Conservation (phyloP, 2,329 filamentous ascomycete genomes). For the Nothophoma quercina region DNA sequence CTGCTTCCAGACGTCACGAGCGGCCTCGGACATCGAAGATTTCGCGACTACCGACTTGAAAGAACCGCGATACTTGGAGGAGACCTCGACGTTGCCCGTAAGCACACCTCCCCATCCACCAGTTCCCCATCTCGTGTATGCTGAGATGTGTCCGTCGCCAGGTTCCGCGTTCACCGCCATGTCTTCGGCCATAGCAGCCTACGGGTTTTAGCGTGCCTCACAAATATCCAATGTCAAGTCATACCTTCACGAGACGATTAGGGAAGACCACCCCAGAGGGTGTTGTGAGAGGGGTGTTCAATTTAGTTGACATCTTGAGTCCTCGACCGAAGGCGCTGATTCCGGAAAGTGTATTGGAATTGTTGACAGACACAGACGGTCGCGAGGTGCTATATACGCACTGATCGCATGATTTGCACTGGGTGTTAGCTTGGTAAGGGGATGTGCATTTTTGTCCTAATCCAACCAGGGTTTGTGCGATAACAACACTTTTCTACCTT, state of each 20-base stretch:
- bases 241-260: constrained; percentile 52
- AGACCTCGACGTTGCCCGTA: constrained; percentile 67
- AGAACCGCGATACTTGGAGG: constrained; percentile 62
- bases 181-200: constrained; percentile 41
- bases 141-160: constrained; percentile 55
- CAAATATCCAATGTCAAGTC: too few relatives aligned
- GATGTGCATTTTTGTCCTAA: neutral
- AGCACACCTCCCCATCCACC: constrained; percentile 35
- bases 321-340: neutral
- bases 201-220: too few relatives aligned
- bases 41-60: constrained; percentile 15
- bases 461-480: neutral
- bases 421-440: neutral
- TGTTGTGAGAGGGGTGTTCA: constrained; percentile 13
- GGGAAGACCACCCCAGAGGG: constrained; percentile 42
- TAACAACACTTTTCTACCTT: neutral
- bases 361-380: neutral
- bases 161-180: constrained; percentile 29
- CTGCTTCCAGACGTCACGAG: constrained; percentile 22
- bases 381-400: neutral
- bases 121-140: constrained; percentile 59
- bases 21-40: constrained; percentile 49
- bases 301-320: neutral
- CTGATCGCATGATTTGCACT: neutral
- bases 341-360: neutral